phyloP scores from a whole-genome alignment of 148 eudicot species.

The Vaccinium vitisidaea region DNA sequence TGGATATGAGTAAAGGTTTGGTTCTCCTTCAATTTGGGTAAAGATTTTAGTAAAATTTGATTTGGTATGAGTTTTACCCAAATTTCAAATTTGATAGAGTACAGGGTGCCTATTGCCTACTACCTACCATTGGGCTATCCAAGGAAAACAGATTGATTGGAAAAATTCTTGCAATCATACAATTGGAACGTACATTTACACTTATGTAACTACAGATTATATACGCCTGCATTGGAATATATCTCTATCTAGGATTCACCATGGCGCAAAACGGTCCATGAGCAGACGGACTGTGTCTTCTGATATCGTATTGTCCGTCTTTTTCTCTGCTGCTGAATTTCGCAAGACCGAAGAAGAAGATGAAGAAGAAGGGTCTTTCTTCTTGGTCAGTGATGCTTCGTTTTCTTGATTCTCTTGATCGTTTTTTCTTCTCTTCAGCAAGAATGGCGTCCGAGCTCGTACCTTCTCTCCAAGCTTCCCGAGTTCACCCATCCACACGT shows the following conservation, averaged over 20 bases:
- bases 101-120: too few relatives aligned
- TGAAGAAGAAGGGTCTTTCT: neutral
- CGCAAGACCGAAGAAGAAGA: neutral
- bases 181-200: slow-evolving; percentile 11
- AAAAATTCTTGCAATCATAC: neutral
- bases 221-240: neutral
- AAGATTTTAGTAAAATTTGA: too few relatives aligned
- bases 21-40: too few relatives aligned
- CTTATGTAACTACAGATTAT: neutral
- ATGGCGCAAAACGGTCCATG: slow-evolving; percentile 69
- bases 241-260: slow-evolving; percentile 20
- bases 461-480: slow-evolving; percentile 40
- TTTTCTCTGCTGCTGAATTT: neutral
- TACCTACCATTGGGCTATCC: too few relatives aligned
- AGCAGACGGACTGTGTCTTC: slow-evolving; percentile 56
- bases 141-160: neutral
- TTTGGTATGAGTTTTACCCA: too few relatives aligned
- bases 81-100: too few relatives aligned
- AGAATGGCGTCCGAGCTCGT: slow-evolving; percentile 22
- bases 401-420: slow-evolving; percentile 5
- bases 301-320: slow-evolving; percentile 32
- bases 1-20: too few relatives aligned
- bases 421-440: slow-evolving; percentile 21
- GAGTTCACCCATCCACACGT: slow-evolving; percentile 41
- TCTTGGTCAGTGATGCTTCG: neutral